Percentiles rank a stretch among this genome's conserved stretches.
phyloP scores from a whole-genome alignment of 2,329 filamentous ascomycete species.

The Colletotrichum acutatum region DNA sequence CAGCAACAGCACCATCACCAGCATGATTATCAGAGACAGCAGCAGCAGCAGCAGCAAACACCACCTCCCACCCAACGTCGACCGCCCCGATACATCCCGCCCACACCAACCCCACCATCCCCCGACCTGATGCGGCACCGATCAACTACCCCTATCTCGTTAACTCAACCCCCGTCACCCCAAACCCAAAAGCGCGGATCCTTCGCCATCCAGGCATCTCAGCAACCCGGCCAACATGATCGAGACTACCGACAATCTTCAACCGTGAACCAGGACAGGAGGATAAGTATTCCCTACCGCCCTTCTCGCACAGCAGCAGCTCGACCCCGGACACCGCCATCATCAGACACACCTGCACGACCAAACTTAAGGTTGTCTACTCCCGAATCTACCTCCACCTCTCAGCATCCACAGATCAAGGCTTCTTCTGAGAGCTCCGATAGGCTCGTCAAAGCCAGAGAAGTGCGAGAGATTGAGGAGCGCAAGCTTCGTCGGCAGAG shows the following conservation, averaged over 20 bases:
- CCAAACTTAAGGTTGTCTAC: not conserved
- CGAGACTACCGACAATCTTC: not conserved
- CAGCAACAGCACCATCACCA: not conserved
- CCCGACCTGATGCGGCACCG: not conserved
- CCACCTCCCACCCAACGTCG: not conserved
- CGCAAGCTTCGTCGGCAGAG: not conserved
- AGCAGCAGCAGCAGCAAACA: not conserved
- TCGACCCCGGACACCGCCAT: not conserved
- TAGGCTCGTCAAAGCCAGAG: not conserved
- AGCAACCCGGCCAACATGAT: not conserved
- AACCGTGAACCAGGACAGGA: not conserved
- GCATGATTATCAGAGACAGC: not conserved
- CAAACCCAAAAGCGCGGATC: not conserved
- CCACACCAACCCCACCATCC: not conserved
- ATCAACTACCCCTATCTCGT: not conserved
- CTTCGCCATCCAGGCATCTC: not conserved
- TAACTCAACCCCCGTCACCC: not conserved
- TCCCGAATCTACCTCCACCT: not conserved
- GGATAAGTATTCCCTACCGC: not conserved
- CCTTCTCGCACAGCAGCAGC: constrained; percentile 3
- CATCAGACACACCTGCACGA: not conserved
- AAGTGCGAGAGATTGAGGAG: not conserved
- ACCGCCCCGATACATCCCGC: not conserved
- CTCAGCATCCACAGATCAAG: not conserved
- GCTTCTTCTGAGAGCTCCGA: not conserved